phyloP scores from a whole-genome alignment of 2,329 filamentous ascomycete species.

The Neonectria hederae region DNA sequence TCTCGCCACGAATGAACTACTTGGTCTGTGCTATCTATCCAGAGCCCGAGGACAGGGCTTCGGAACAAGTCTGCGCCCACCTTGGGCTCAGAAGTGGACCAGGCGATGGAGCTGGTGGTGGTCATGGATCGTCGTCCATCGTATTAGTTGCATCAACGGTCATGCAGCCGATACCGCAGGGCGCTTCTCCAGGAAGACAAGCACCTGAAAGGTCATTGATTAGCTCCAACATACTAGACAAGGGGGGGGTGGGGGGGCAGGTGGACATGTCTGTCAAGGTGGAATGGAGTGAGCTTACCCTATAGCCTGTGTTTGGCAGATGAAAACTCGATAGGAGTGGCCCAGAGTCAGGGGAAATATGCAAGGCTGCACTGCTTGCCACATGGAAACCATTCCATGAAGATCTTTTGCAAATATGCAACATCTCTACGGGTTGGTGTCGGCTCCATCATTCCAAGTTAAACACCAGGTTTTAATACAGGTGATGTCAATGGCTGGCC shows the following conservation, averaged over 20 bases:
- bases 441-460: too few species aligned
- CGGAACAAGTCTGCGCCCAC: background rate
- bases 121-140: background rate
- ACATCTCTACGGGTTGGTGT: background rate
- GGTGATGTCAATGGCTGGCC: too few species aligned
- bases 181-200: background rate
- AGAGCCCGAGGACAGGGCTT: background rate
- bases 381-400: too few species aligned
- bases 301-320: background rate
- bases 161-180: background rate
- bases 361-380: too few species aligned
- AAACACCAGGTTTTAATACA: too few species aligned
- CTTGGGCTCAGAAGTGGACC: background rate
- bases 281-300: background rate
- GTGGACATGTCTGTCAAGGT: background rate
- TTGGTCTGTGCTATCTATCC: background rate
- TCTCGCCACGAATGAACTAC: background rate
- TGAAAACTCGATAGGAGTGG: background rate
- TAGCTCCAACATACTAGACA: background rate
- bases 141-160: background rate
- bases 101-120: background rate
- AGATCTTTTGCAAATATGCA: background rate
- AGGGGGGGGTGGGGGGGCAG: background rate
- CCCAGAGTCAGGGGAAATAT: too few species aligned
- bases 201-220: background rate